Evolutionary conservation across 192 early-diverging fungal species (phyloP).

Genomic region (Phlyctochytrium arcticum): DNA sequence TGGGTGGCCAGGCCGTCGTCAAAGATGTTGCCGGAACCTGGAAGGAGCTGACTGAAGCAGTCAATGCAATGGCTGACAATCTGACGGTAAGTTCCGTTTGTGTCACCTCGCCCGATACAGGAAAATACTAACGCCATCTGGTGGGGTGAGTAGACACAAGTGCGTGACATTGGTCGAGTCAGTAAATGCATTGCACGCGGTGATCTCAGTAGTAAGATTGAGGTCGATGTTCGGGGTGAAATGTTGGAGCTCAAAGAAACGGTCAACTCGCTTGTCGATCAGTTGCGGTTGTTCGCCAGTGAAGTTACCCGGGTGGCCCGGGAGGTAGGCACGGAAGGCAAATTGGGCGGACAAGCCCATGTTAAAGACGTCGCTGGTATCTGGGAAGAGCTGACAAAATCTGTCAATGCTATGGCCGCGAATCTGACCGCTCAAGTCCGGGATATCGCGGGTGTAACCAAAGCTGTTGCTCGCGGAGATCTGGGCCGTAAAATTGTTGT

Average conservation of each 20-base stretch:
- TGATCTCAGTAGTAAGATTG: conserved; percentile 57
- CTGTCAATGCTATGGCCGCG: conserved; percentile 62
- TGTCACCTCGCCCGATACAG: too few relatives aligned
- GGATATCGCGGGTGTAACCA: conserved; percentile 59
- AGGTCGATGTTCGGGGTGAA: conserved; percentile 61
- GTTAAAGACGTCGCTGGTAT: conserved; percentile 41
- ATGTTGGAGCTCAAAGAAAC: conserved; percentile 67
- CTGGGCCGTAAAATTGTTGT: conserved; percentile 58
- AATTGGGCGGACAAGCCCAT: conserved; percentile 62
- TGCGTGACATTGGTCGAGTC: conserved; percentile 59
- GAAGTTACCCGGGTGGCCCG: conserved; percentile 57
- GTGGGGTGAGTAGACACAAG: conserved; percentile 36
- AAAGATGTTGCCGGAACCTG: conserved; percentile 39
- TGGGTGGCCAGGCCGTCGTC: conserved; percentile 63
- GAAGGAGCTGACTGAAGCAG: conserved; percentile 57
- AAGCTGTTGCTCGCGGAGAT: conserved; percentile 60
- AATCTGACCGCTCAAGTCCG: conserved; percentile 59
- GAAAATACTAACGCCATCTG: background rate
- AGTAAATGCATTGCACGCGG: conserved; percentile 55
- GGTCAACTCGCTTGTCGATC: conserved; percentile 72
- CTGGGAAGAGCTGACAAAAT: conserved; percentile 60
- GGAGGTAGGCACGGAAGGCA: conserved; percentile 52
- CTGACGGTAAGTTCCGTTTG: conserved; percentile 21
- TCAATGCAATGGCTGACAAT: conserved; percentile 65
- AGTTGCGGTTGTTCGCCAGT: conserved; percentile 64